Base-by-base conservation (phyloP, 2,329 filamentous ascomycete species). In the Pseudogymnoascus verrucosus region DNA sequence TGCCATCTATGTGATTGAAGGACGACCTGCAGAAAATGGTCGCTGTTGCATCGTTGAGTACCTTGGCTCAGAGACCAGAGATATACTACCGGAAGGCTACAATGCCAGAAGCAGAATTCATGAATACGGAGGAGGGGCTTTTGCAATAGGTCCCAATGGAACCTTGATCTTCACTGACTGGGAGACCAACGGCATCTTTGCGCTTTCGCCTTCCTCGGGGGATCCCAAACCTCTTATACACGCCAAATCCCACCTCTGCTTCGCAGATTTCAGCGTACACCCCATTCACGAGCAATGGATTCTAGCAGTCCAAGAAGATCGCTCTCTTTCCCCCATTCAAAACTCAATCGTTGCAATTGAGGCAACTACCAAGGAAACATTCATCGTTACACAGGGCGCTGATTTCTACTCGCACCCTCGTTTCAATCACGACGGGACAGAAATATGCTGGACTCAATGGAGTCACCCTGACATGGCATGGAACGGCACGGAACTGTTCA, bases 371-470 rank as follows among this genome's bases (percentile, higher is more conserved):
- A 69, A 69, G 1, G 69, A 76, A 7, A 74, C 79, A 1, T 74
- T 69, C 28, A 69, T 76, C 1, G 67, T 83, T 3, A 74, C 76
- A 0, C 65, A 73, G 4, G 80, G 77, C 0, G 78, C 80, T 2
- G 82, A 84, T 68, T 84, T 84, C 61, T 84, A 83, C 68, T 78
- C 76, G 21, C 75, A 78, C 21, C 81, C 82, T 0, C 76, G 76
- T 14, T 84, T 80, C 66, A 81, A 76, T 64, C 75, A 72, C 0
- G 77, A 81, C 65, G 79, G 80, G 1, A 74, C 70, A 5, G 76
- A 75, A 60, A 66, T 83, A 26, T 76, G 72, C n/a, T 84, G 82
- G 82, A 73, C 81, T 11, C 78, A 84, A 64, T 85, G 82, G 82
- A 73, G 79, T 16, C 80, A 83, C 66, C 82, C 81, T 0, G 76